These are phyloP conservation scores for Pezicula radicicola DNA, from an alignment of 2,329 filamentous ascomycete genomes.

Conservation along the genomic window DNA sequence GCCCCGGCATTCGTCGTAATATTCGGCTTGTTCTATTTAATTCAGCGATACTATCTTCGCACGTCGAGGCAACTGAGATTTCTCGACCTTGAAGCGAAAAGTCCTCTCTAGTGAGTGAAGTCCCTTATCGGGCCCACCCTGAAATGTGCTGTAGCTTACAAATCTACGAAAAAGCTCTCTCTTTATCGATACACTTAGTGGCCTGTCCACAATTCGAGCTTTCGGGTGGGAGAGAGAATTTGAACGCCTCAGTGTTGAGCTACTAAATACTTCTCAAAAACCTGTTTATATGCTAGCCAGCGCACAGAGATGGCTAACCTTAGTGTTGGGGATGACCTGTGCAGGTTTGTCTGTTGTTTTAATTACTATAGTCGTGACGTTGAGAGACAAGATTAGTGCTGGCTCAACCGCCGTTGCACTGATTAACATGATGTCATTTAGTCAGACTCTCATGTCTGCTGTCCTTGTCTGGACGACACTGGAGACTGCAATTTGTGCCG, in stretches of 20 bases:
- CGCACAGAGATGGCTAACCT: constrained; percentile 54
- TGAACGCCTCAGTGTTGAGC: constrained; percentile 33
- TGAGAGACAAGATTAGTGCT: constrained; percentile 17
- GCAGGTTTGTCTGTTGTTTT: constrained; percentile 26
- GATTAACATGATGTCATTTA: constrained; percentile 23
- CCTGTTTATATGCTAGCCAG: constrained; percentile 55
- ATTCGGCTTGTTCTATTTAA: constrained; percentile 37
- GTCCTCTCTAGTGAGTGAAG: constrained; percentile 44
- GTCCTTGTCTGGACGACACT: constrained; percentile 18
- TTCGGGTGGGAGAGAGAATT: constrained; percentile 37
- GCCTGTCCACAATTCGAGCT: constrained; percentile 40
- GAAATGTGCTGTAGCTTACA: no score
- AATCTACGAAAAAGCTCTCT: no score
- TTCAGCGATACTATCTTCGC: constrained; percentile 40
- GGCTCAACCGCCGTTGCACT: constrained; percentile 24
- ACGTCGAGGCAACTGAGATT: constrained; percentile 45
- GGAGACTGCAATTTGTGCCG: constrained; percentile 20
- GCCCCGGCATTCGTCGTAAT: constrained; percentile 39
- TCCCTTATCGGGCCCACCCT: no score
- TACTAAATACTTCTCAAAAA: constrained; percentile 51
- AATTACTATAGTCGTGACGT: constrained; percentile 27
- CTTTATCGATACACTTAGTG: constrained; percentile 41
- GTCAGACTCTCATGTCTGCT: constrained; percentile 12
- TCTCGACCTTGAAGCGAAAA: constrained; percentile 40
- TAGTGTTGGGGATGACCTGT: constrained; percentile 31